phyloP scores from a whole-genome alignment of 805 yeast genomes.

The Hanseniaspora taiwanica region DNA sequence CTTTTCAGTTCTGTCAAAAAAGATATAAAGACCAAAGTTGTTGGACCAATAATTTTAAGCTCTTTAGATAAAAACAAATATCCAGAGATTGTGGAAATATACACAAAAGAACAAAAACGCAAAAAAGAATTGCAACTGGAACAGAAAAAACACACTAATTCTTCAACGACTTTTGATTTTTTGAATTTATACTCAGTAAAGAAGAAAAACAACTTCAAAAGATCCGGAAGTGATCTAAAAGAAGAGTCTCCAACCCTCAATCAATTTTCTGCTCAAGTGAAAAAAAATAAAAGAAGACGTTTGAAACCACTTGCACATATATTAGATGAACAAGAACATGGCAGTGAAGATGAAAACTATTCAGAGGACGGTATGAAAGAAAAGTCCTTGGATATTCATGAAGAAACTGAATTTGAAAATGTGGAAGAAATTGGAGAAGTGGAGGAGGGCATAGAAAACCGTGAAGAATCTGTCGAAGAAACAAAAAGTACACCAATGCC shows the following conservation, averaged over 20 bases:
- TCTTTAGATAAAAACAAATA: slow-evolving; percentile 44
- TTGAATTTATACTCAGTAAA: slow-evolving; percentile 22
- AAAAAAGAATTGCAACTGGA: slow-evolving; percentile 8
- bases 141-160: slow-evolving; percentile 17
- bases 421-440: slow-evolving; percentile 3
- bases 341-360: slow-evolving; percentile 4
- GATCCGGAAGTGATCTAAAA: not conserved
- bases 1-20: slow-evolving; percentile 47
- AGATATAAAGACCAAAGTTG: slow-evolving; percentile 60
- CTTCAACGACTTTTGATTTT: slow-evolving; percentile 25
- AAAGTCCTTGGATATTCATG: slow-evolving; percentile 2
- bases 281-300: slow-evolving; percentile 4
- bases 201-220: slow-evolving; percentile 7
- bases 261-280: slow-evolving; percentile 8
- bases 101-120: slow-evolving; percentile 19
- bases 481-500: too few relatives aligned
- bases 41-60: slow-evolving; percentile 57
- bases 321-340: slow-evolving; percentile 12
- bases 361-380: slow-evolving; percentile 10
- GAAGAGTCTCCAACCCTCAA: too few relatives aligned
- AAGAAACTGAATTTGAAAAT: slow-evolving; percentile 4
- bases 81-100: slow-evolving; percentile 33
- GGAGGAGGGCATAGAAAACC: slow-evolving; percentile 12
- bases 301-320: slow-evolving; percentile 19
- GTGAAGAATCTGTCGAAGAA: too few relatives aligned